Conservation (phyloP, 352 stramenopile genomes). For the Pythium dissimile region DNA sequence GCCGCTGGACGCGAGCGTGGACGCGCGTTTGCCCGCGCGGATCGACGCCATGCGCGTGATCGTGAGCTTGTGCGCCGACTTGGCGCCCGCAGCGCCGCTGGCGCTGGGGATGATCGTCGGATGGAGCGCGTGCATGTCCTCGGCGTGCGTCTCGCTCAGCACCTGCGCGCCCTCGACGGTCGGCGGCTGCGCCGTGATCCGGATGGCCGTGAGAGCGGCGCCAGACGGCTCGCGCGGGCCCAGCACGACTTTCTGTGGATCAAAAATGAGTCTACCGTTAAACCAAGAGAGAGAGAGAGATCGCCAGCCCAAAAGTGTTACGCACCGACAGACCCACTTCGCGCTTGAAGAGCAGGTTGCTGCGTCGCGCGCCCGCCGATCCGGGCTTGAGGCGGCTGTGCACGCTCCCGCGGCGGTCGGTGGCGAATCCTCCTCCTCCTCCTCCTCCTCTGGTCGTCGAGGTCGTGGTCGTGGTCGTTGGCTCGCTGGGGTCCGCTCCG, state of each 20-base stretch:
- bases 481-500: conserved; percentile 5
- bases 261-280: too few relatives aligned
- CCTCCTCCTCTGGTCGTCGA: neutral
- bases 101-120: conserved; percentile 1
- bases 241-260: conserved; percentile 57
- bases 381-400: neutral
- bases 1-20: conserved; percentile 1
- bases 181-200: conserved; percentile 43
- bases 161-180: conserved; percentile 42
- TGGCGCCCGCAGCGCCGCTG: neutral
- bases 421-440: too few relatives aligned
- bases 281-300: too few relatives aligned
- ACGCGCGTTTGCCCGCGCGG: conserved; percentile 18
- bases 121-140: conserved; percentile 37
- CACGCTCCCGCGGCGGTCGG: neutral
- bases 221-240: conserved; percentile 49
- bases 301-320: too few relatives aligned
- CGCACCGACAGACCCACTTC: conserved; percentile 34
- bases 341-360: conserved; percentile 51
- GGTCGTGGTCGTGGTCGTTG: conserved; percentile 14
- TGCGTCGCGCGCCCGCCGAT: conserved; percentile 20
- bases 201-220: conserved; percentile 40
- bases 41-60: conserved; percentile 17
- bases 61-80: conserved; percentile 1
- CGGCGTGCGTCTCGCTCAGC: conserved; percentile 42